These are phyloP conservation scores for Backusella westeae DNA, from an alignment of 192 early-diverging fungal genomes.

Conservation along the genomic window DNA sequence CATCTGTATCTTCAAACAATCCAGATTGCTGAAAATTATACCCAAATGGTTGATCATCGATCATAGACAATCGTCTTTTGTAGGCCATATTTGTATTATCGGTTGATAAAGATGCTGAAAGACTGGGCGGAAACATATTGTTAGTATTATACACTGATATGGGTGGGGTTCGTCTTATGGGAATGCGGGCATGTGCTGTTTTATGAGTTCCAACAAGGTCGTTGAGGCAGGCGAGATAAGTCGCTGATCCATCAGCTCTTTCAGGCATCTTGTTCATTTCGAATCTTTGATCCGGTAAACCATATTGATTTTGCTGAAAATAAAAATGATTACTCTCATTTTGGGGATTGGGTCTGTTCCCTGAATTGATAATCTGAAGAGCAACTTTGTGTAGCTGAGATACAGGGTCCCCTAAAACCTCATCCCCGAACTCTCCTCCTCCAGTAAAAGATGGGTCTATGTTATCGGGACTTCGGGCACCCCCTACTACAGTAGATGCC, in stretches of 20 bases:
- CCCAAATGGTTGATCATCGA: conserved; percentile 1
- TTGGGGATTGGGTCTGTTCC: neutral
- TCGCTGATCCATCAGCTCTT: conserved; percentile 28
- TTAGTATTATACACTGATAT: neutral
- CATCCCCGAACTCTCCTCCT: conserved; percentile 39
- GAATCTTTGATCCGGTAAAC: conserved; percentile 4
- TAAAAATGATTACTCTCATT: neutral
- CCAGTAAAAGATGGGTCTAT: conserved; percentile 3
- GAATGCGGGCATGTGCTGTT: conserved; percentile 45
- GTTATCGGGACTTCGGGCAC: conserved; percentile 32
- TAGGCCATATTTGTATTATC: neutral
- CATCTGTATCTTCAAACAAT: neutral
- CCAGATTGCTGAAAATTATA: neutral
- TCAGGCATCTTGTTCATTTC: conserved; percentile 32
- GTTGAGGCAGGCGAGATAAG: conserved; percentile 65
- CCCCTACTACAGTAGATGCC: conserved; percentile 69
- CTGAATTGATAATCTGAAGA: conserved; percentile 56
- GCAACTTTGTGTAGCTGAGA: conserved; percentile 90
- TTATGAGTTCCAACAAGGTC: conserved; percentile 70
- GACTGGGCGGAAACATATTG: neutral
- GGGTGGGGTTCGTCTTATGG: conserved; percentile 26
- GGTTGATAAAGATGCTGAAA: neutral
- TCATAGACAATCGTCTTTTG: neutral
- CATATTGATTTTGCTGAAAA: conserved; percentile 27
- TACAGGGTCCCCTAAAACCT: conserved; percentile 76